phyloP scores from a whole-genome alignment of 2,329 filamentous ascomycete species.

The Cordyceps cicadae region DNA sequence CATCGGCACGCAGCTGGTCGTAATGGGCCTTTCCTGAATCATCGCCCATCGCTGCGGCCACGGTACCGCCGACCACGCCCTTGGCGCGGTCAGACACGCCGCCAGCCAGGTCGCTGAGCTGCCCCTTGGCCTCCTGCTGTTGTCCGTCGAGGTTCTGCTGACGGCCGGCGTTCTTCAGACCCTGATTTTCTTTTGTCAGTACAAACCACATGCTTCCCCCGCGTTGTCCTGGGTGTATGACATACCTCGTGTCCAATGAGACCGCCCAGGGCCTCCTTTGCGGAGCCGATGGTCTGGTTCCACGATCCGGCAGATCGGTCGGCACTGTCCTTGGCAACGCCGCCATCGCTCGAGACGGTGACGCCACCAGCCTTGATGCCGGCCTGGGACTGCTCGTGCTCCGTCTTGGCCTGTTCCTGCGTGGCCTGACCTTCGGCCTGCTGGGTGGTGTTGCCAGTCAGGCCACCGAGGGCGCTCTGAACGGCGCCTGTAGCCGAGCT shows the following conservation, averaged over 20 bases:
- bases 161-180: slow-evolving; percentile 63
- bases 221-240: not conserved
- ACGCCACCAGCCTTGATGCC: slow-evolving; percentile 66
- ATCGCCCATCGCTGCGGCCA: slow-evolving; percentile 68
- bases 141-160: slow-evolving; percentile 75
- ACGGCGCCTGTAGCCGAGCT: slow-evolving; percentile 65
- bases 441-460: slow-evolving; percentile 66
- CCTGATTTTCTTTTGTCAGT: slow-evolving; percentile 26
- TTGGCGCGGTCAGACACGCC: slow-evolving; percentile 60
- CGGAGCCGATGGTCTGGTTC: slow-evolving; percentile 83
- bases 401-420: slow-evolving; percentile 55
- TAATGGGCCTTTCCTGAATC: slow-evolving; percentile 54
- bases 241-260: slow-evolving; percentile 63
- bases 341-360: slow-evolving; percentile 61
- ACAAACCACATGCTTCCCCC: not conserved
- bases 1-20: slow-evolving; percentile 64
- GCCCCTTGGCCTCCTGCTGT: slow-evolving; percentile 73
- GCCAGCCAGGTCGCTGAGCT: slow-evolving; percentile 61
- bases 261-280: slow-evolving; percentile 74
- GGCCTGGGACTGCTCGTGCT: slow-evolving; percentile 68
- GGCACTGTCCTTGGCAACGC: slow-evolving; percentile 61
- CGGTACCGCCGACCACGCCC: slow-evolving; percentile 62
- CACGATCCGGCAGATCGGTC: slow-evolving; percentile 65
- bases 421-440: slow-evolving; percentile 56
- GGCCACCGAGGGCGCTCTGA: slow-evolving; percentile 61